Evolutionary conservation across 2,329 filamentous ascomycete species (phyloP), one percentile per base, ranked within the genome.

Genomic region (Escovopsis sp.): DNA sequence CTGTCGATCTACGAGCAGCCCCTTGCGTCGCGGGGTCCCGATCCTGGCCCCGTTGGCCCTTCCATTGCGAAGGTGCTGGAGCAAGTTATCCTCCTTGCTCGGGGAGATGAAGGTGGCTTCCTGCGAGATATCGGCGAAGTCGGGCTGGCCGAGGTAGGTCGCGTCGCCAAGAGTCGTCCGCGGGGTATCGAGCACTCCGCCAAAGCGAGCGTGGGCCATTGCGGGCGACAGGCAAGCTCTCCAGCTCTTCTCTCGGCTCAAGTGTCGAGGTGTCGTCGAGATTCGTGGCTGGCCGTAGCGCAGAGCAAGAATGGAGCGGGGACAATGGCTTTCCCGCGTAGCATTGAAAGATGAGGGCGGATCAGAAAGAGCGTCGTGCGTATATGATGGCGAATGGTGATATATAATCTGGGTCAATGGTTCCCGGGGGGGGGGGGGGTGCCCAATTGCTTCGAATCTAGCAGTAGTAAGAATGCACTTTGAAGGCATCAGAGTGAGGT

Each of bases 91-190:
- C 10, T 65, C 60, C 61, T 85, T 88, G 26, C 71, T 75, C 23
- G 83, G 88, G 28, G 85, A 87, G 44, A 80, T 77, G 52, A 95
- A 94, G 1, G 89, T 91, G 44, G 85, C 79, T 58, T 93, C 86
- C 54, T 87, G 81, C 41, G 86, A 93, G 51, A 89, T 79, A 53
- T 93, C 86, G 46, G 58, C 61, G 56, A 93, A 78, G 56, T 86
- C 80, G 53, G 78, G 66, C 64, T 73, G 63, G 60, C 65, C 77
- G 48, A 93, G 69, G 61, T 81, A 89, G 51, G 87, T 94, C 62
- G 78, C 79, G 72, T 95, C 86, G 56, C 82, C 86, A 51, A 80
- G 63, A 56, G 87, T 83, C 47, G 86, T 94, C 59, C 82, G 81
- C 55, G 89, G 89, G 53, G 88, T 93, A 64, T 91, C 83, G 63